Evolutionary conservation across 768 basidiomycete species (phyloP).

Genomic region (Lactarius hatsudake): DNA sequence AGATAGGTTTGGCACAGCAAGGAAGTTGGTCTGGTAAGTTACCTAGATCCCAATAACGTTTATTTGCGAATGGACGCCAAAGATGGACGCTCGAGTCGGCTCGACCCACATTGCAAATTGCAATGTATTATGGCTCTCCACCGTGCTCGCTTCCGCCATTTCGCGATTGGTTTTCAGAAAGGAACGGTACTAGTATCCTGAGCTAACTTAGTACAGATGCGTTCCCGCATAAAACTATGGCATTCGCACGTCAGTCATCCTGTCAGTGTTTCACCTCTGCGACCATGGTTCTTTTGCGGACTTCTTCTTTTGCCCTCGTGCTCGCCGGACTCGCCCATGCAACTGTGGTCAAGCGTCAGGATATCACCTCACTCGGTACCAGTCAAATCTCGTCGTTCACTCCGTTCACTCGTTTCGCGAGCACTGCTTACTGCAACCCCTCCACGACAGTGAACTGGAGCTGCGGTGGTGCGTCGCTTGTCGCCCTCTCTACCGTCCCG

Average conservation of each 20-base stretch:
- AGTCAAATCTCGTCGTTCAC: constrained; percentile 32
- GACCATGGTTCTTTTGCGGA: neutral
- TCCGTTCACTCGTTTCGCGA: constrained; percentile 35
- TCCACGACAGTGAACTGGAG: constrained; percentile 32
- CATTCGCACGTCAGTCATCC: too few relatives aligned
- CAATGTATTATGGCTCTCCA: too few relatives aligned
- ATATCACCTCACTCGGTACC: constrained; percentile 30
- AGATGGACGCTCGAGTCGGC: too few relatives aligned
- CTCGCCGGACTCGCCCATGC: neutral
- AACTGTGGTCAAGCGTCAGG: constrained; percentile 7
- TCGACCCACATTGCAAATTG: too few relatives aligned
- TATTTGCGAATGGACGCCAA: too few relatives aligned
- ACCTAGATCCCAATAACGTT: too few relatives aligned
- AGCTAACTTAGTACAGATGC: neutral
- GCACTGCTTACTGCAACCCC: constrained; percentile 35
- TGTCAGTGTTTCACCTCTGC: neutral
- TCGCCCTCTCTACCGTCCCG: too few relatives aligned
- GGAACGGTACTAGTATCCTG: neutral
- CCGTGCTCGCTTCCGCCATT: too few relatives aligned
- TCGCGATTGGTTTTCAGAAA: neutral
- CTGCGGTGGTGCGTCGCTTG: constrained; percentile 32
- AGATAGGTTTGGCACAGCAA: too few relatives aligned
- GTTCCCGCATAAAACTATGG: neutral
- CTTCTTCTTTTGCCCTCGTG: neutral
- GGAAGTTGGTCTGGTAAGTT: too few relatives aligned